Conservation (phyloP, 2,329 filamentous ascomycete genomes). For the Penicillium sp. region DNA sequence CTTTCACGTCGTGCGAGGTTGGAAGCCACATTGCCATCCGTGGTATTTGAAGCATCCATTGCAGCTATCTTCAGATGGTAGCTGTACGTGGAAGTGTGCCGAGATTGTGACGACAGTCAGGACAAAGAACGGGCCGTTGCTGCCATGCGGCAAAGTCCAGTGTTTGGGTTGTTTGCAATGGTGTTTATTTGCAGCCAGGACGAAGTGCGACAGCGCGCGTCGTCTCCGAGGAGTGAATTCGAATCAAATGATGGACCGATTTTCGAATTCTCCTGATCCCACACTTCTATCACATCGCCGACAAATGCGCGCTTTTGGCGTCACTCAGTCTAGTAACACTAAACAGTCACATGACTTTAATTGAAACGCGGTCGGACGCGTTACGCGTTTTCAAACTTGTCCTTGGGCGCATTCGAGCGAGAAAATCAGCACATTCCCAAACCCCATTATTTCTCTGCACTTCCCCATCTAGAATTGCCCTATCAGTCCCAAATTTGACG, state of each 20-base stretch:
- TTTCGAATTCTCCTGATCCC: no score
- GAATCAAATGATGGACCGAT: no score
- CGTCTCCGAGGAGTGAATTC: no score
- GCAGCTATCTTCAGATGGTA: neutral
- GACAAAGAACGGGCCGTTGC: neutral
- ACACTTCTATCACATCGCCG: no score
- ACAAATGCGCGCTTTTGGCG: no score
- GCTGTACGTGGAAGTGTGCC: neutral
- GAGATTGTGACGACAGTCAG: neutral
- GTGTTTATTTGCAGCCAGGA: neutral
- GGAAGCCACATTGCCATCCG: conserved; percentile 6
- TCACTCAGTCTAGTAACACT: no score
- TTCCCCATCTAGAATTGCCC: neutral
- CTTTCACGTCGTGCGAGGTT: conserved; percentile 35
- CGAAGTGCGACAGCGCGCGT: neutral
- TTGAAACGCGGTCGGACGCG: conserved; percentile 3
- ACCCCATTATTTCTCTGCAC: neutral
- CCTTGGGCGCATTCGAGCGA: conserved; percentile 1
- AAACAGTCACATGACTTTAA: no score
- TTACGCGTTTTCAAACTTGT: conserved; percentile 17
- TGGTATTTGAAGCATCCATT: conserved; percentile 25
- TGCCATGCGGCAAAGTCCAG: neutral
- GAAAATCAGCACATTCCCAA: conserved; percentile 2
- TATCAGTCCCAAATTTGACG: conserved; percentile 2
- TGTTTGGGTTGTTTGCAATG: neutral